Evolutionary conservation across 192 early-diverging fungal species (phyloP).

Genomic region (Backusella sp.): DNA sequence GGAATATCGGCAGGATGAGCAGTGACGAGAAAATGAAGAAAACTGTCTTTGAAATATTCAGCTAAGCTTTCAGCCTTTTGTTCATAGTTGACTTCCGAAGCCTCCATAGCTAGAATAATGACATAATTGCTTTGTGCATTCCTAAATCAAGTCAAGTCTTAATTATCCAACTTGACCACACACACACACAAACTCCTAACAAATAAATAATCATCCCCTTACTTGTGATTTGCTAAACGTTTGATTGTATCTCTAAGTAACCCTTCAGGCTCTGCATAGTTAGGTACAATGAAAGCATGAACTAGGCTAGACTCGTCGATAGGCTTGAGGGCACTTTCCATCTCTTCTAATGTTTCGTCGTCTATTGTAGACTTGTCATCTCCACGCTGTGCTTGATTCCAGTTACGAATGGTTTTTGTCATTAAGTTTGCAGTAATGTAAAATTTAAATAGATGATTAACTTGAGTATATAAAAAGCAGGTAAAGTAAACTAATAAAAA

Average conservation of each 20-base stretch:
- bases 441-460: constrained; percentile 50
- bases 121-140: constrained; percentile 50
- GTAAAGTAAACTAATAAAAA: constrained; percentile 46
- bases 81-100: constrained; percentile 51
- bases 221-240: constrained; percentile 67
- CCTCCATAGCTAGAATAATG: constrained; percentile 78
- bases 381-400: constrained; percentile 28
- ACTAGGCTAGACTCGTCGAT: constrained; percentile 39
- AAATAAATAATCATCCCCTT: constrained; percentile 22
- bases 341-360: not conserved
- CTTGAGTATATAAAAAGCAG: constrained; percentile 41
- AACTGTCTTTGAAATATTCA: constrained; percentile 54
- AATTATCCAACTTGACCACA: constrained; percentile 3
- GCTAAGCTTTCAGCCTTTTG: constrained; percentile 58
- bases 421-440: constrained; percentile 42
- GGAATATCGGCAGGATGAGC: constrained; percentile 65
- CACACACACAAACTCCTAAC: constrained; percentile 3
- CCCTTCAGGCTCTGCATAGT: constrained; percentile 69
- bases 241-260: constrained; percentile 70
- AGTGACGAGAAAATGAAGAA: constrained; percentile 70
- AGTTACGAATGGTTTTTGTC: constrained; percentile 40
- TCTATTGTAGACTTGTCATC: constrained; percentile 18
- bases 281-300: constrained; percentile 72
- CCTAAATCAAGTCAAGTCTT: constrained; percentile 20
- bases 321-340: constrained; percentile 11